Percentiles rank a stretch among this genome's conserved stretches.
Evolutionary conservation across 2,329 filamentous ascomycete species (phyloP).

Genomic region (Aspergillus intermedius): DNA sequence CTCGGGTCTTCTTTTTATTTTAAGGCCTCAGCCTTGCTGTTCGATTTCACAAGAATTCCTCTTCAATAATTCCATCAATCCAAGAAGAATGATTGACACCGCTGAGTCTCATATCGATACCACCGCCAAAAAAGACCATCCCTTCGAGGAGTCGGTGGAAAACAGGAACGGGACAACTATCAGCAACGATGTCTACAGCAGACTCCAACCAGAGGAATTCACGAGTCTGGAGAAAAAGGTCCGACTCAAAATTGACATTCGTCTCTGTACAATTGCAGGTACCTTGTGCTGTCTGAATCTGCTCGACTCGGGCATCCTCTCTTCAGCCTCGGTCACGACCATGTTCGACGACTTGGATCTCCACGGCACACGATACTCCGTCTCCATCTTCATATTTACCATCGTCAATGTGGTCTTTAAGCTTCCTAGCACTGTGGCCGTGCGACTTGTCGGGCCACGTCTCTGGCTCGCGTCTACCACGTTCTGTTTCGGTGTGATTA

Average conservation of each 20-base stretch:
- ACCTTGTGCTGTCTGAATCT: constrained; percentile 65
- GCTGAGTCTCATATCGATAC: not conserved
- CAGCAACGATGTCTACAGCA: constrained; percentile 1
- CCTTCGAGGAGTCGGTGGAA: not conserved
- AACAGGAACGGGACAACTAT: not conserved
- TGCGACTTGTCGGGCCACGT: constrained; percentile 59
- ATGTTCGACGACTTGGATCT: constrained; percentile 60
- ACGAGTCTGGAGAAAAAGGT: constrained; percentile 41
- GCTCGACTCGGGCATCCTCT: constrained; percentile 64
- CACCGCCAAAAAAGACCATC: not conserved
- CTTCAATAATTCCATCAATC: too few relatives aligned
- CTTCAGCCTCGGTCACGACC: constrained; percentile 61
- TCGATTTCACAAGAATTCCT: too few relatives aligned
- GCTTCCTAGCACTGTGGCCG: constrained; percentile 60
- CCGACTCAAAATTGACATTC: constrained; percentile 59
- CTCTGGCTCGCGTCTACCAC: constrained; percentile 57
- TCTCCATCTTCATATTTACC: constrained; percentile 68
- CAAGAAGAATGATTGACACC: too few relatives aligned
- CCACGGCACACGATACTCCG: constrained; percentile 59
- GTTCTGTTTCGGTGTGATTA: constrained; percentile 57
- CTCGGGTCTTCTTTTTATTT: too few relatives aligned
- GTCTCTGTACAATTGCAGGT: constrained; percentile 64
- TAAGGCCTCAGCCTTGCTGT: too few relatives aligned
- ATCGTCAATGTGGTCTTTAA: constrained; percentile 62
- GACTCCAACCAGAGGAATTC: constrained; percentile 15